phyloP scores from a whole-genome alignment of 108 stramenopile species.

The Conticribra weissflogii region DNA sequence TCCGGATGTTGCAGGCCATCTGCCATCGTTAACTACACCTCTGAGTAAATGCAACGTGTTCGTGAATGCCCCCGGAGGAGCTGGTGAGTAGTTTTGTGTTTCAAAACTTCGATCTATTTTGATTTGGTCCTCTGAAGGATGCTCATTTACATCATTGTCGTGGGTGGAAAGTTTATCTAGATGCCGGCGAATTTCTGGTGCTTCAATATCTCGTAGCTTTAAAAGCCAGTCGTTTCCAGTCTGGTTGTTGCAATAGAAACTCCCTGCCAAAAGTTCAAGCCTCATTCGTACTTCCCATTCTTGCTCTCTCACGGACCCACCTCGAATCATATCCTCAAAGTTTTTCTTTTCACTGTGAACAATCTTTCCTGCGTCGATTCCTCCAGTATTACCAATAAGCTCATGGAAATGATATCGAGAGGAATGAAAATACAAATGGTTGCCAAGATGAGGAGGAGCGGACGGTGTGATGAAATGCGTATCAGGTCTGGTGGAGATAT shows the following conservation, averaged over 20 bases:
- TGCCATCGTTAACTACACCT: conserved; percentile 30
- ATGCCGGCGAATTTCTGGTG: conserved; percentile 19
- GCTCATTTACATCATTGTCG: background rate
- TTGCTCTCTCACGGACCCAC: conserved; percentile 14
- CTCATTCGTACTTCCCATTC: conserved; percentile 34
- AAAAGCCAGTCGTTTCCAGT: conserved; percentile 47
- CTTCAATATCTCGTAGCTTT: conserved; percentile 33
- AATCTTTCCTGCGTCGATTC: conserved; percentile 12
- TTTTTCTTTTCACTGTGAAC: background rate
- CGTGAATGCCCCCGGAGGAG: conserved; percentile 33
- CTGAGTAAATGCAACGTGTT: conserved; percentile 42
- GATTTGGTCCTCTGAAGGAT: background rate
- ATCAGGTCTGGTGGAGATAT: conserved; percentile 45
- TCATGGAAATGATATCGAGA: conserved; percentile 75
- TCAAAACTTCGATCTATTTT: conserved; percentile 1
- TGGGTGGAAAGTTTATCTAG: conserved; percentile 3
- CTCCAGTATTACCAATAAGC: conserved; percentile 36
- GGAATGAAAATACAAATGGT: conserved; percentile 50
- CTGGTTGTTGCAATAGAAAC: background rate
- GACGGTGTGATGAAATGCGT: conserved; percentile 51
- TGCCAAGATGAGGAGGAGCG: conserved; percentile 44
- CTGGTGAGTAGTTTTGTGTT: conserved; percentile 4
- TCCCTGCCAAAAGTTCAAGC: conserved; percentile 9
- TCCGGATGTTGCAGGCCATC: conserved; percentile 76
- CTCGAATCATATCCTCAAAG: conserved; percentile 17